phyloP scores from a whole-genome alignment of 2,329 filamentous ascomycete species.

The Fusarium devonianum region DNA sequence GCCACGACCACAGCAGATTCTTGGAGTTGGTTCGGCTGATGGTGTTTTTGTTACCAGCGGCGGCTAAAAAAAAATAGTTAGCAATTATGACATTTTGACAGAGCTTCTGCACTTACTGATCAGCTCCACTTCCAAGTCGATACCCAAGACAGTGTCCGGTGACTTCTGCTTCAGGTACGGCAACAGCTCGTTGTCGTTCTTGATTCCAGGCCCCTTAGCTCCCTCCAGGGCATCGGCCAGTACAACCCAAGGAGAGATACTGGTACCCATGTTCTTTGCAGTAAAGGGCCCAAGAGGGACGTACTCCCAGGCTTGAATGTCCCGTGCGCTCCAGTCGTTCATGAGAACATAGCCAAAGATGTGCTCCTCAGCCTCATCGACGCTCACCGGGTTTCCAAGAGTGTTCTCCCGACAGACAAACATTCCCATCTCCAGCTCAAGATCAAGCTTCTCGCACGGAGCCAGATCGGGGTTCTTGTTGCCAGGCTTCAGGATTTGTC shows the following conservation, averaged over 20 bases:
- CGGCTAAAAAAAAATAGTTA: slow-evolving; percentile 34
- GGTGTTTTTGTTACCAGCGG: slow-evolving; percentile 44
- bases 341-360: slow-evolving; percentile 74
- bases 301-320: slow-evolving; percentile 69
- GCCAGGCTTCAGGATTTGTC: slow-evolving; percentile 67
- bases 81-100: rapidly evolving
- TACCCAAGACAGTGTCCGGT: slow-evolving; percentile 47
- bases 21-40: slow-evolving; percentile 47
- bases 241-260: slow-evolving; percentile 68
- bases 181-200: slow-evolving; percentile 47
- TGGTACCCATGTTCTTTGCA: slow-evolving; percentile 66
- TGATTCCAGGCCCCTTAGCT: slow-evolving; percentile 34
- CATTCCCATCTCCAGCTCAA: slow-evolving; percentile 80
- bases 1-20: slow-evolving; percentile 77
- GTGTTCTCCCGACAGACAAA: slow-evolving; percentile 73
- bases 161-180: slow-evolving; percentile 63
- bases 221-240: slow-evolving; percentile 63
- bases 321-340: slow-evolving; percentile 70
- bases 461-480: slow-evolving; percentile 62
- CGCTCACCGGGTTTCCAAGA: slow-evolving; percentile 70
- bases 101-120: slow-evolving; percentile 43
- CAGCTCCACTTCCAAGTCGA: slow-evolving; percentile 50
- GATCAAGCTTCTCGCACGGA: slow-evolving; percentile 70
- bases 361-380: slow-evolving; percentile 71
- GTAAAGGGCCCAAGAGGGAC: slow-evolving; percentile 68